phyloP scores from a whole-genome alignment of 306 rosid species.

The Rosa lucieae region DNA sequence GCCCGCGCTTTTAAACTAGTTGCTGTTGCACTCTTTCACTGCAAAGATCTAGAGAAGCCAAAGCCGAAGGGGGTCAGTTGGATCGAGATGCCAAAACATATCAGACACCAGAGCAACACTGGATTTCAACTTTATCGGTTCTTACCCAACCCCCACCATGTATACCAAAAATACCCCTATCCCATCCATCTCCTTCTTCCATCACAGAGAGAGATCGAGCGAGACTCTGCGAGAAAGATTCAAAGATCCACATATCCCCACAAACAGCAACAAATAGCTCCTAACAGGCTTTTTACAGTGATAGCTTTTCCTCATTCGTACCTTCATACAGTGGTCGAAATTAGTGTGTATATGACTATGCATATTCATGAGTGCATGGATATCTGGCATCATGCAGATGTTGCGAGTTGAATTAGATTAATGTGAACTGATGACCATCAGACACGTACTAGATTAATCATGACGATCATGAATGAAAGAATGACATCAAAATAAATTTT shows the following conservation, averaged over 20 bases:
- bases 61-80: conserved; percentile 16
- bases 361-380: not conserved
- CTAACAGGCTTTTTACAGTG: conserved; percentile 52
- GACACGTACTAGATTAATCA: too few species aligned
- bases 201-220: conserved; percentile 18
- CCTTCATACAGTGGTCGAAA: conserved; percentile 6
- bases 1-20: not conserved
- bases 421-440: not conserved
- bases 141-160: conserved; percentile 38
- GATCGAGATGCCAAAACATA: not conserved
- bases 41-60: not conserved
- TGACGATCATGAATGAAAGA: too few species aligned
- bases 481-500: too few species aligned
- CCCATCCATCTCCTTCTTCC: not conserved
- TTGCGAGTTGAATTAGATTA: not conserved
- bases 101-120: conserved; percentile 39
- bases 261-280: conserved; percentile 73
- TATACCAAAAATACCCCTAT: conserved; percentile 9
- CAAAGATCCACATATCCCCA: conserved; percentile 71
- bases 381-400: not conserved
- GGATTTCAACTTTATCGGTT: conserved; percentile 54
- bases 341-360: not conserved
- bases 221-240: conserved; percentile 35
- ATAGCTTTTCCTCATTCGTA: conserved; percentile 48
- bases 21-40: not conserved